Base-by-base conservation (phyloP, 2,329 filamentous ascomycete genomes). In the Calonectria hawksworthii region DNA sequence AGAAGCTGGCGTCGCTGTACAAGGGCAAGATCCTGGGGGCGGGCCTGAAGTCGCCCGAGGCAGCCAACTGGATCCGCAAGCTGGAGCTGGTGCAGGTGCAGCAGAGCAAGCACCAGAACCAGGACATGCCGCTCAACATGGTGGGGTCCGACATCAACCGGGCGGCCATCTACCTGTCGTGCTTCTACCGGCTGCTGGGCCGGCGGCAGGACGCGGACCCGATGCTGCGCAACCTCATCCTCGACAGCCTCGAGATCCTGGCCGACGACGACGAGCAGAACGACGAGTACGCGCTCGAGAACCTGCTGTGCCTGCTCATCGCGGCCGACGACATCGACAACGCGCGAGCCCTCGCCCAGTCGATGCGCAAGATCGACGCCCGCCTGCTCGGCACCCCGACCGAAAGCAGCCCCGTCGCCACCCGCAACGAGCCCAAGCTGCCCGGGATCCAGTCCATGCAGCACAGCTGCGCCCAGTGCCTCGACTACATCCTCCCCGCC, bases 81-180 rank as follows among this genome's bases (percentile, higher is more conserved):
- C 78, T 87, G 1, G 83, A 86, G 68, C 77, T 77, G 56, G 82
- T 87, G 7, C 83, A 84, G 70, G 70, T 77, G 7, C 84, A 86
- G 78, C 85, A 87, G 65, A 81, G 80, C 68, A 80, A 82, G 32
- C 84, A 87, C 26, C 84, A 85, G 65, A 85, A 85, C 68, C 79
- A 82, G 4, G 83, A 87, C 28, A 85, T 87, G 75, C 86, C 86
- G 4, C 77, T 84, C 26, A 82, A 83, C 70, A 86, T 87, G 78
- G 82, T 85, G 1, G 86, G 86, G 0, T 86, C 85, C 0, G 86
- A 87, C 41, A 82, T 86, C 74, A 87, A 87, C 66, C 83, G 84
- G 2, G 86, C 86, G 0, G 83, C 85, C 21, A 84, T 87, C 28
- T 87, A 86, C 74, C 82, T 86, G 14, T 82, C 85, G 1, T 79